Percentiles rank a stretch among this genome's conserved stretches.
Conservation (phyloP, 73 alveolate genomes). For the Tetrahymena elliotti region DNA sequence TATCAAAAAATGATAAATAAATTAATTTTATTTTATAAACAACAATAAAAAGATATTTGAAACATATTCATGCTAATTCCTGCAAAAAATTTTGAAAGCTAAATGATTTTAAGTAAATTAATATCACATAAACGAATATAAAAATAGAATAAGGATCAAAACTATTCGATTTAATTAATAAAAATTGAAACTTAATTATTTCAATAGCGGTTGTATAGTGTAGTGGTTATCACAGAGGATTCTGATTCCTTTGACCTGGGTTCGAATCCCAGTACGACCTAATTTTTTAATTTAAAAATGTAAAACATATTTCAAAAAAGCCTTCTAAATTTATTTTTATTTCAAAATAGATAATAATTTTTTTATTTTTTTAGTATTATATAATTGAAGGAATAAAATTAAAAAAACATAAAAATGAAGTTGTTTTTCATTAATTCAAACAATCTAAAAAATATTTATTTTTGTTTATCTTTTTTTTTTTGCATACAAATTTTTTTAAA, state of each 20-base stretch:
- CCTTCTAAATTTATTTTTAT: too few species aligned
- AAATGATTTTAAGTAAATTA: too few species aligned
- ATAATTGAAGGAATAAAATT: too few species aligned
- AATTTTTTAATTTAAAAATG: neutral
- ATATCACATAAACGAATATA: neutral
- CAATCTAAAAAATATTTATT: too few species aligned
- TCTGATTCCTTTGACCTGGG: conserved; percentile 80
- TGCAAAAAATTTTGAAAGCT: too few species aligned
- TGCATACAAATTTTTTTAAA: too few species aligned
- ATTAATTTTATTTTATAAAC: neutral
- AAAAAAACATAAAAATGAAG: too few species aligned
- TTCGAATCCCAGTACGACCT: conserved; percentile 86
- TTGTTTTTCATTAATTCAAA: too few species aligned
- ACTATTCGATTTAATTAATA: neutral
- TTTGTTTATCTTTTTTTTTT: too few species aligned
- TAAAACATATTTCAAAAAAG: too few species aligned
- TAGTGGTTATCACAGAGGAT: conserved; percentile 79
- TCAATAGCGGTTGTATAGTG: conserved; percentile 61
- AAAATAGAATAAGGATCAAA: neutral
- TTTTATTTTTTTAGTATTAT: too few species aligned
- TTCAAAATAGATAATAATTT: too few species aligned
- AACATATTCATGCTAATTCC: neutral
- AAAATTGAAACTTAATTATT: neutral
- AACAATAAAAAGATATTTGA: neutral
- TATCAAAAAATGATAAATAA: neutral